Base-by-base conservation (phyloP, 768 basidiomycete genomes). In the Lepiota brunneoincarnata region DNA sequence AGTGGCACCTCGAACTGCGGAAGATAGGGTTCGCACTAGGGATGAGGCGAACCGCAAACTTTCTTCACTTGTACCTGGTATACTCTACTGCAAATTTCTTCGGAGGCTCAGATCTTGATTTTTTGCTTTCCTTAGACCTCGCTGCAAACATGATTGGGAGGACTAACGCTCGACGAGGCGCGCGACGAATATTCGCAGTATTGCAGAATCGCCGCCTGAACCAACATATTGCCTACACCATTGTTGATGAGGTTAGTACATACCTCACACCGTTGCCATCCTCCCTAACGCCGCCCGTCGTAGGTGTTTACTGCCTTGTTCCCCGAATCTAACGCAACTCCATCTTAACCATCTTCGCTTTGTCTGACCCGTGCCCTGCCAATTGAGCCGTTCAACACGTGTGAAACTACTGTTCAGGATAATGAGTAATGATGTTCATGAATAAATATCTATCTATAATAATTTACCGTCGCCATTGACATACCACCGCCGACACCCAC, bases 81-180 rank as follows among this genome's bases (percentile, higher is more conserved):
- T 6, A 70, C 56, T 45, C 1, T 14, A 37, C 43, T 23, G 36
- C 15, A 31, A 7, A 11, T 34, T 12, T 45, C 38, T 24, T 18
- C 26, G 10, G 3, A 5, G 17, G 9, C 36, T 46, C 55, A 11
- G 36, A 37, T 18, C 12, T 31, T 40, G 28, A 57, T 46, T 40
- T 9, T 31, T 44, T 42, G 46, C 20, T 53, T 47, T 3, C 18
- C 37, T 7, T 60, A 97, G 96, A 98, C 64, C 71, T 98, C 49
- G 94, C 92, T 28, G 93, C 96, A 6, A 98, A 97, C 62, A 93
- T 98, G 89, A 98, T 98, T 60, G 97, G 97, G n/a, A 81, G 94
- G 26, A 87, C 91, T 2, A 98, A 99, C 65, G 94, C 96, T 15
- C 83, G 94, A 11, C 80, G 94, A 39, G 97, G 95, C 14, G 94